Conservation (phyloP, 2,329 filamentous ascomycete species). For the Ophiocordyceps camponoti-floridani region DNA sequence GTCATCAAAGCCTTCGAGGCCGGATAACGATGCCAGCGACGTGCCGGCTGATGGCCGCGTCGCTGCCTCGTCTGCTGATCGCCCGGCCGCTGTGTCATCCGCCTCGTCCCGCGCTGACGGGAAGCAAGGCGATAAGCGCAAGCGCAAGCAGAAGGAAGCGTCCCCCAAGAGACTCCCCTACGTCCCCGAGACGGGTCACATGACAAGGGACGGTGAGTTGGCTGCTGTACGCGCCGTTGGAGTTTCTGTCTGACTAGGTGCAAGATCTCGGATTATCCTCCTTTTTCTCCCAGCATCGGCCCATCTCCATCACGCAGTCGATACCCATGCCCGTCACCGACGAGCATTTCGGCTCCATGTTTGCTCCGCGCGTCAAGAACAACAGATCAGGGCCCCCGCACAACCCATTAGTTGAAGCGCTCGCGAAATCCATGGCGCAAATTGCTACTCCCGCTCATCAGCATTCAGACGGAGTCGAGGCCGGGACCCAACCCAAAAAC, state of each 20-base stretch:
- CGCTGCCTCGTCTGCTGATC: constrained; percentile 18
- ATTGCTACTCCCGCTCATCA: constrained; percentile 26
- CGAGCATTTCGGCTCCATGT: constrained; percentile 72
- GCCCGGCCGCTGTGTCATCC: constrained; percentile 29
- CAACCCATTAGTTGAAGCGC: constrained; percentile 25
- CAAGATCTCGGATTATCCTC: constrained; percentile 73
- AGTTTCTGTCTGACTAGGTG: background rate
- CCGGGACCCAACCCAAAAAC: constrained; percentile 33
- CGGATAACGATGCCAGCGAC: constrained; percentile 36
- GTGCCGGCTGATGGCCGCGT: constrained; percentile 31
- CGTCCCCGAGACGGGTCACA: constrained; percentile 58
- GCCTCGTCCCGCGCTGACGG: constrained; percentile 20
- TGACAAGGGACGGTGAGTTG: constrained; percentile 45
- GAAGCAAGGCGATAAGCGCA: constrained; percentile 34
- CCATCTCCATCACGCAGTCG: constrained; percentile 72
- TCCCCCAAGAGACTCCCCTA: constrained; percentile 44
- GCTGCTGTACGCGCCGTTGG: background rate
- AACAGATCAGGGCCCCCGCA: constrained; percentile 47
- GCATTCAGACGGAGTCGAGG: constrained; percentile 23
- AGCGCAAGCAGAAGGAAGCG: constrained; percentile 37
- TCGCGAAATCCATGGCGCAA: constrained; percentile 39
- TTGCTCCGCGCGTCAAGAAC: constrained; percentile 36
- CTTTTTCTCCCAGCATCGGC: constrained; percentile 92
- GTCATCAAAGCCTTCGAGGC: constrained; percentile 43
- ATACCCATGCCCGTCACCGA: constrained; percentile 56